Base-by-base conservation (phyloP, 2,329 filamentous ascomycete species). In the Apiospora phragmitis region DNA sequence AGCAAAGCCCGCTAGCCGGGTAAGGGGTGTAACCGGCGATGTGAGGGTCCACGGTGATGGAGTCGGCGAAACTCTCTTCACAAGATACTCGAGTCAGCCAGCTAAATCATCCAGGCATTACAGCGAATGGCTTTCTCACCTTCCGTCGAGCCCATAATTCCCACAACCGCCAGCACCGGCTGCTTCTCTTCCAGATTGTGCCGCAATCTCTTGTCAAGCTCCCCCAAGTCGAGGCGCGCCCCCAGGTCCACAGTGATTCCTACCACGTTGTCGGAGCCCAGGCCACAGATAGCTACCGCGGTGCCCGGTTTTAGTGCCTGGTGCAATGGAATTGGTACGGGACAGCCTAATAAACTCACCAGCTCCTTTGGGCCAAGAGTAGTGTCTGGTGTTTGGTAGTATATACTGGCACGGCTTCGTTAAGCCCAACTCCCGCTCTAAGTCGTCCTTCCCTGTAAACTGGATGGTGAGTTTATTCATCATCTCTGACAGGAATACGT, bases 351-450 rank as follows among this genome's bases (percentile, higher is more conserved):
- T 14, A 21, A 38, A 76, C 81, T 72, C 70, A 85, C 84, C 84
- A n/a, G 76, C 81, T 66, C 80, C 80, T 69, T 86, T 86, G 0
- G 84, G 84, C 85, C 85, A 86, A 0, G 83, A 85, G 72, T 86
- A 86, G 72, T 86, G 85, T 0, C 80, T 76, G 1, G 84, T 85
- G 12, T 76, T 81, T n/a, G 78, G 75, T 5, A 85, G 71, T 69
- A 85, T 78, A 62, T 81, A 83, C 68, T 81, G 76, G 1, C 72
- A 73, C 0, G 80, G 80, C 26, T 81, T 78, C 1, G 72, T 68
- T 1, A 82, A 76, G 0, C 74, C 69, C 51, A 79, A 83, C 18
- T 79, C 70, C 5, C 73, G 74, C 70, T 85, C 83, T 0, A 85
- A 74, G 0, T 70, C 66, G 7, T 81, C 80, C 12, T 83, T 82